Conservation (phyloP, 176 grass and related monocot species). For the Cocos nucifera region DNA sequence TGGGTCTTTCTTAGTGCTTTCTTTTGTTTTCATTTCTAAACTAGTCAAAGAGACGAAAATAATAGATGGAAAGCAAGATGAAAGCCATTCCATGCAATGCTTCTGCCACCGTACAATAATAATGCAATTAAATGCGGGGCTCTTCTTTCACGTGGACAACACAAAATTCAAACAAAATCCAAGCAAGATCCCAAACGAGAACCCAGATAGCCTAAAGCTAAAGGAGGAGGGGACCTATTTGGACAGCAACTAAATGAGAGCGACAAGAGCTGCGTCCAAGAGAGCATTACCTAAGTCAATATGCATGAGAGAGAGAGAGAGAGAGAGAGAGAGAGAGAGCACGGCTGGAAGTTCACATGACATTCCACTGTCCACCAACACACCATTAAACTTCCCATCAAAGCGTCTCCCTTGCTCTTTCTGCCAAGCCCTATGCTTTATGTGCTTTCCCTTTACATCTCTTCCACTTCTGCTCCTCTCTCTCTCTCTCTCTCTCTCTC, state of each 20-base stretch:
- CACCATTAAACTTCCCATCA: constrained; percentile 3
- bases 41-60: too few relatives aligned
- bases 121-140: background rate
- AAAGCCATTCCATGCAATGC: too few relatives aligned
- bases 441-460: background rate
- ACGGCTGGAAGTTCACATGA: background rate
- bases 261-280: constrained; percentile 5
- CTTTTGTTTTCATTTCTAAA: too few relatives aligned
- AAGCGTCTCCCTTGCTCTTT: background rate
- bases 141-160: constrained; percentile 23
- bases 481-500: constrained; percentile 2
- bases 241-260: constrained; percentile 14
- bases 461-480: background rate
- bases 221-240: constrained; percentile 9
- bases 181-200: constrained; percentile 22
- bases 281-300: background rate
- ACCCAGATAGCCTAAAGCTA: constrained; percentile 11
- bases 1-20: background rate
- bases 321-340: background rate
- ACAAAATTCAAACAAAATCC: constrained; percentile 32
- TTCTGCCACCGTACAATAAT: too few relatives aligned
- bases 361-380: constrained; percentile 14
- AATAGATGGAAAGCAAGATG: too few relatives aligned
- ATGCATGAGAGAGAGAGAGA: background rate
- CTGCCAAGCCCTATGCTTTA: background rate